phyloP scores from a whole-genome alignment of 768 basidiomycete species.

The Lactarius deliciosus region DNA sequence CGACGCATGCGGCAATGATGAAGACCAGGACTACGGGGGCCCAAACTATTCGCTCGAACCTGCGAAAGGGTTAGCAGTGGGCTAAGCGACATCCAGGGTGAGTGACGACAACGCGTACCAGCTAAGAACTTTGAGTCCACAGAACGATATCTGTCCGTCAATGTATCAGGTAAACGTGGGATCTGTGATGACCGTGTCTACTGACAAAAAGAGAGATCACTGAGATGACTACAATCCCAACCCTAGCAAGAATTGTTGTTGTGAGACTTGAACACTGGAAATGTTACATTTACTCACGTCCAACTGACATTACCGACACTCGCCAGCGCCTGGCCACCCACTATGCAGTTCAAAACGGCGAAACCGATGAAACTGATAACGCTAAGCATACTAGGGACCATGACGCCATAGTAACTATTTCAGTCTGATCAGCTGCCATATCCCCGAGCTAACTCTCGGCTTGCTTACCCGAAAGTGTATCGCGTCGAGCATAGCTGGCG shows the following conservation, averaged over 20 bases:
- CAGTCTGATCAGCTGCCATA: not conserved
- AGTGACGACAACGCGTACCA: conserved; percentile 39
- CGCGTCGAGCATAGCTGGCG: conserved; percentile 79
- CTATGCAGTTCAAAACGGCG: conserved; percentile 56
- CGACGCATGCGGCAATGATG: conserved; percentile 67
- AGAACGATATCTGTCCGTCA: conserved; percentile 54
- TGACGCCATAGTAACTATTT: conserved; percentile 56
- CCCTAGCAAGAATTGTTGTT: conserved; percentile 29
- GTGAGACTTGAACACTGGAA: not conserved
- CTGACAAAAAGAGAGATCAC: conserved; percentile 57
- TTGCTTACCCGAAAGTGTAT: conserved; percentile 53
- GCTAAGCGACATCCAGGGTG: not conserved
- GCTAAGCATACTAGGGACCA: conserved; percentile 48
- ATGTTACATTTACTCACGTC: conserved; percentile 39
- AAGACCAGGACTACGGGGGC: conserved; percentile 75
- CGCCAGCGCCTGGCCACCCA: conserved; percentile 60
- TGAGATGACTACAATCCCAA: conserved; percentile 80
- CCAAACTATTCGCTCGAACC: conserved; percentile 80
- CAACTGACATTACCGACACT: conserved; percentile 53
- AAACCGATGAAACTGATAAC: conserved; percentile 55
- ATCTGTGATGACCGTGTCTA: conserved; percentile 4
- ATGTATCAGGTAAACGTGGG: conserved; percentile 1
- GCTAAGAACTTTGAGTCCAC: conserved; percentile 62
- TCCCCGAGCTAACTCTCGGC: conserved; percentile 19
- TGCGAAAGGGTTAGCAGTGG: conserved; percentile 27